Base-by-base conservation (phyloP, 495 filamentous ascomycete genomes). In the Lophiotrema nucula region DNA sequence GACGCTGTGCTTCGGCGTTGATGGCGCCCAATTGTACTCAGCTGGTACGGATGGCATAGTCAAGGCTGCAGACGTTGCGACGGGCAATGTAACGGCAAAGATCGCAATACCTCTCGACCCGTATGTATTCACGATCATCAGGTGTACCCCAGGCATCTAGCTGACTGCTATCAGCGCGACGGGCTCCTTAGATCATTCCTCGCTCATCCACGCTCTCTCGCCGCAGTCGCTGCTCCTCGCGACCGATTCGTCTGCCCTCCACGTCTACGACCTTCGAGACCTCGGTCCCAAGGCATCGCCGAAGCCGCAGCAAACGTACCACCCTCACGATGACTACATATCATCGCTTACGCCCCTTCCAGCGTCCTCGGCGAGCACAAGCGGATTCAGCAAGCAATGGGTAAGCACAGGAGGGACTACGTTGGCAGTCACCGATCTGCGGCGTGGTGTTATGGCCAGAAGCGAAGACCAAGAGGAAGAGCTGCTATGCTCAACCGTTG, bases 381-480 rank as follows among this genome's bases (percentile, higher is more conserved):
- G 85, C 1, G 90, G 91, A 2, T 90, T 87, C 71, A 84, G 84
- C 69, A 95, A 95, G 67, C 92, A 97, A 71, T 97, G 89, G 85
- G 79, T 96, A 21, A 89, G 85, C 4, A 96, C 92, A 0, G 95
- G 93, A 38, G 91, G 89, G 22, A 90, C 88, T 0, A 96, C 91
- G 1, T 74, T 97, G 15, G 89, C 89, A 8, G 83, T 96, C 31
- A 92, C 90, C 1, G 93, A 98, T 73, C 76, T 95, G 5, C 82
- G 93, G 21, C 77, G 85, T 27, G 89, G 89, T 4, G 88, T 95
- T 0, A 71, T 97, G 11, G 84, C 90, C 18, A 83, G 83, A 47
- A 95, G 89, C 60, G 93, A 96, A 67, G 88, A 96, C 66, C 91
- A 97, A 66, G 93, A 91, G 59, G 93, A 96, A 54, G 93, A 97